Evolutionary conservation across 306 rosid genomes (phyloP).

Genomic region (Cicer cuneatum): DNA sequence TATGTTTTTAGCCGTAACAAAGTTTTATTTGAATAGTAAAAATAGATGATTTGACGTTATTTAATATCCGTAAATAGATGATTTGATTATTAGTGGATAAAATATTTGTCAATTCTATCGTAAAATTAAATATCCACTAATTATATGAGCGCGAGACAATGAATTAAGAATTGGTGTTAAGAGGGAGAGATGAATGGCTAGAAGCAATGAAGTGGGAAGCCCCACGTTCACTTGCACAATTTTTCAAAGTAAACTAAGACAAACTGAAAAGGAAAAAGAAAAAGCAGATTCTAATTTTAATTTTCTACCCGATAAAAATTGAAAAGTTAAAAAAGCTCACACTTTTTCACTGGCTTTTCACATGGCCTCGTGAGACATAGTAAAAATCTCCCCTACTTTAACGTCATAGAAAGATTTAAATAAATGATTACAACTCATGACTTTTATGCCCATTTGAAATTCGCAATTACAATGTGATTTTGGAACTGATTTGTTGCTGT

Average conservation of each 20-base stretch:
- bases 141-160: no score
- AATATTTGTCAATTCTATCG: no score
- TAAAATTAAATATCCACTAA: no score
- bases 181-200: background rate
- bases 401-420: conserved; percentile 54
- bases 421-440: conserved; percentile 58
- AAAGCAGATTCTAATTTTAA: background rate
- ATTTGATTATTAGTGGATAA: no score
- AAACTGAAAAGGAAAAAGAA: conserved; percentile 46
- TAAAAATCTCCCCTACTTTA: conserved; percentile 50
- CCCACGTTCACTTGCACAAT: conserved; percentile 47
- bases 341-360: conserved; percentile 59
- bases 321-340: conserved; percentile 49
- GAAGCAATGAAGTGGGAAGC: background rate
- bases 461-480: conserved; percentile 37
- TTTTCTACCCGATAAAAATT: conserved; percentile 36
- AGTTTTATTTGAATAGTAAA: no score
- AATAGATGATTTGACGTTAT: no score
- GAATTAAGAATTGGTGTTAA: no score
- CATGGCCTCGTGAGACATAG: conserved; percentile 61
- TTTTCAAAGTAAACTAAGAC: conserved; percentile 52
- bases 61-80: no score
- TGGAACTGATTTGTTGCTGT: conserved; percentile 41
- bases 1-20: no score
- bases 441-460: conserved; percentile 47